These are phyloP conservation scores for Margaritispora aquatica DNA, from an alignment of 495 filamentous ascomycete genomes.

Conservation along the genomic window DNA sequence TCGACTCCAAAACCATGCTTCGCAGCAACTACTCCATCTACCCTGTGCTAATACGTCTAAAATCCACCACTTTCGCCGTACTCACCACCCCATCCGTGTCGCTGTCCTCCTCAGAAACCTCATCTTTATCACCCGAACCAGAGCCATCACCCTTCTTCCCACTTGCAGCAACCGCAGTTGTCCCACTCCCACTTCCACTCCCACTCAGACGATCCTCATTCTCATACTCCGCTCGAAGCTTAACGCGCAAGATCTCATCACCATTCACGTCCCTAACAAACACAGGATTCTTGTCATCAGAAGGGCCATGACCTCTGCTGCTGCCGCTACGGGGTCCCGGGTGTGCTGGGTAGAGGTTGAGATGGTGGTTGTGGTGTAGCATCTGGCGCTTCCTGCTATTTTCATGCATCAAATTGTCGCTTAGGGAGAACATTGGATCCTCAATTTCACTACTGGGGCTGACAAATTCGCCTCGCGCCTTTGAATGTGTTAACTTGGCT, in stretches of 20 bases:
- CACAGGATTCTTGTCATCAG: neutral
- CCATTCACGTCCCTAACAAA: neutral
- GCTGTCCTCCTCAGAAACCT: neutral
- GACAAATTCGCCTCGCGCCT: neutral
- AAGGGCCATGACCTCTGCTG: neutral
- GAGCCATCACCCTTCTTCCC: neutral
- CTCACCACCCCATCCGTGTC: neutral
- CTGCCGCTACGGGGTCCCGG: slow-evolving; percentile 11
- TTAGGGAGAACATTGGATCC: neutral
- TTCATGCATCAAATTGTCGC: neutral
- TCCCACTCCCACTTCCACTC: neutral
- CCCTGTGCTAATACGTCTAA: neutral
- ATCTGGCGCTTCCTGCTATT: neutral
- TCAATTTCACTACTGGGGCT: neutral
- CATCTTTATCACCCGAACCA: neutral
- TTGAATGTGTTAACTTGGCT: too few species aligned
- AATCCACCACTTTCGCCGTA: neutral
- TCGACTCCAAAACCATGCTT: too few species aligned
- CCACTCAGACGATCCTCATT: neutral
- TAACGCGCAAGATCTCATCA: neutral
- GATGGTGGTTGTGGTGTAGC: neutral
- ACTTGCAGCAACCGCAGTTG: neutral
- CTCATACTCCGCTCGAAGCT: too few species aligned
- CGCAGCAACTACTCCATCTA: neutral
- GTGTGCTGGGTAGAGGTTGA: slow-evolving; percentile 11